Conservation (phyloP, 2,329 filamentous ascomycete species). For the Penicillium polonicum region DNA sequence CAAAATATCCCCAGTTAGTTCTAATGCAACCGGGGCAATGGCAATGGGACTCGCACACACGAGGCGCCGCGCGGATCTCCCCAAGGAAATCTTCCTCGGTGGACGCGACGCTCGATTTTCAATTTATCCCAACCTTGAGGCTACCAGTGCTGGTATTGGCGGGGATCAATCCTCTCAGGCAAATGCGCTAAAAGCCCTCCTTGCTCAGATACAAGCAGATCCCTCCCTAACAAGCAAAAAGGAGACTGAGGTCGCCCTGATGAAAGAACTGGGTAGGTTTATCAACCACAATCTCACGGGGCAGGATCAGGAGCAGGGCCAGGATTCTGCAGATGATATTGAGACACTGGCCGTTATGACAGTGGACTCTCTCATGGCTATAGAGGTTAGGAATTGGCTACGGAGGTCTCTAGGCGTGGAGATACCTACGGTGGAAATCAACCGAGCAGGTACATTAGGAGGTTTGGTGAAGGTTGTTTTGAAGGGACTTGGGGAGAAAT, state of each 20-base stretch:
- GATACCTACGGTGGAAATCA: slow-evolving; percentile 57
- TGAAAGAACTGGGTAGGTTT: slow-evolving; percentile 3
- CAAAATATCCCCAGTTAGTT: not conserved
- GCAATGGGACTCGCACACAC: slow-evolving; percentile 1
- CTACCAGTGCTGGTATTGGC: not conserved
- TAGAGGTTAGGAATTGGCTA: slow-evolving; percentile 32
- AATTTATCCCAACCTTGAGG: slow-evolving; percentile 3
- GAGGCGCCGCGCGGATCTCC: not conserved
- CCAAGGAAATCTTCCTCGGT: slow-evolving; percentile 1
- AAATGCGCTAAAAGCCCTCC: not conserved
- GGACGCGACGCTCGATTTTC: slow-evolving; percentile 3
- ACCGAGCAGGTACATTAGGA: slow-evolving; percentile 18
- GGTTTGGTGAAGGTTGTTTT: slow-evolving; percentile 14
- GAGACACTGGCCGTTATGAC: slow-evolving; percentile 25
- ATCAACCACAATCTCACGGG: slow-evolving; percentile 7
- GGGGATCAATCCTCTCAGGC: not conserved
- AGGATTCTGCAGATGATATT: not conserved
- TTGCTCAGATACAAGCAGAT: slow-evolving; percentile 1
- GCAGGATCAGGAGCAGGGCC: not conserved
- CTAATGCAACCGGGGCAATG: not conserved
- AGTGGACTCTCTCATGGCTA: slow-evolving; percentile 31
- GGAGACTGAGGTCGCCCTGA: slow-evolving; percentile 1
- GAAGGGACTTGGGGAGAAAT: slow-evolving; percentile 15
- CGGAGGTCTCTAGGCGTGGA: slow-evolving; percentile 26
- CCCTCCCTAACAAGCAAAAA: not conserved